A percentile compares a stretch with the other conserved stretches of the same genome.
Evolutionary conservation across 352 stramenopile genomes (phyloP).

Genomic region (Phytophthora rubi): DNA sequence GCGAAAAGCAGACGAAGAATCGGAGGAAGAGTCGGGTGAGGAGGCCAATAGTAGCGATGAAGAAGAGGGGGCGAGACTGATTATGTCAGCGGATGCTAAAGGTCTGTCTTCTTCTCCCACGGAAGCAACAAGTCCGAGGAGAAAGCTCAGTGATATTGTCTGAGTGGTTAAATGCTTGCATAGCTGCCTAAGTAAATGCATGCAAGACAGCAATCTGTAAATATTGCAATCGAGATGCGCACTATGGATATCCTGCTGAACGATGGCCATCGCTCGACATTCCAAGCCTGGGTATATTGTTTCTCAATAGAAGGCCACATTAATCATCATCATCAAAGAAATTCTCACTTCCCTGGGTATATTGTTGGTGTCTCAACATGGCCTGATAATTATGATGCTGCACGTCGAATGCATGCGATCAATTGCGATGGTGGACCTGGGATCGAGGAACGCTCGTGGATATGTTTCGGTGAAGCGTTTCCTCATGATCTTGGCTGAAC

Average conservation of each 20-base stretch:
- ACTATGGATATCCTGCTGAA: background rate
- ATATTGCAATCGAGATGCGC: background rate
- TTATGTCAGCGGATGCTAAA: conserved; percentile 12
- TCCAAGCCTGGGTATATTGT: too few relatives aligned
- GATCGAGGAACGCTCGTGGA: background rate
- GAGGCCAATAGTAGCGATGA: conserved; percentile 24
- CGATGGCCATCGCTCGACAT: too few relatives aligned
- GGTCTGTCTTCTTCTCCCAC: background rate
- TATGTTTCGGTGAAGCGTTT: background rate
- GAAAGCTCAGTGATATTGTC: conserved; percentile 14
- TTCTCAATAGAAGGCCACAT: too few relatives aligned
- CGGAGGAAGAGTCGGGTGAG: conserved; percentile 21
- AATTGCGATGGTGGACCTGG: background rate
- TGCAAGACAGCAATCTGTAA: background rate
- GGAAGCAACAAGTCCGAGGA: background rate
- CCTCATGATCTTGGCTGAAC: background rate
- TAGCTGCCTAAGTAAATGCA: background rate
- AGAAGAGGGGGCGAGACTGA: conserved; percentile 24
- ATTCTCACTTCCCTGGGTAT: too few relatives aligned
- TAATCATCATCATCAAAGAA: too few relatives aligned
- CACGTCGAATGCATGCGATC: too few relatives aligned
- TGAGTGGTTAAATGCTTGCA: conserved; percentile 3
- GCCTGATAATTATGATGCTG: too few relatives aligned
- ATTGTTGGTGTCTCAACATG: too few relatives aligned
- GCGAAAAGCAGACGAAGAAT: conserved; percentile 25